Conservation (phyloP, 768 basidiomycete genomes). For the Boletus edulis region DNA sequence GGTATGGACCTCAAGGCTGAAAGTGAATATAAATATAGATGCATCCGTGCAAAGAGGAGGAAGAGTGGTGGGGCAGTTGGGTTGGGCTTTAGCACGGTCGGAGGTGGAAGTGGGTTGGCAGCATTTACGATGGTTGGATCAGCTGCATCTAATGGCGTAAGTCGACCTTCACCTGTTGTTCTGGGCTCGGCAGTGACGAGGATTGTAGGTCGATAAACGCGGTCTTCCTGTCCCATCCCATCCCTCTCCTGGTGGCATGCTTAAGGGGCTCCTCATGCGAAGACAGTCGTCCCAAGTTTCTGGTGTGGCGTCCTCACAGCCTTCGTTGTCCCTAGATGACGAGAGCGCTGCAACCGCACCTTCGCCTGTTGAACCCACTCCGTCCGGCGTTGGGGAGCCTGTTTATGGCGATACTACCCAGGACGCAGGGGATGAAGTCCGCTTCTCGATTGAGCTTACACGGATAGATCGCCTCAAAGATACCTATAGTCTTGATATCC, state of each 20-base stretch:
- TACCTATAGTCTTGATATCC: constrained; percentile 89
- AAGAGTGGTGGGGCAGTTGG: constrained; percentile 49
- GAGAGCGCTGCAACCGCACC: constrained; percentile 25
- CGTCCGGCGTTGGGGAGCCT: constrained; percentile 43
- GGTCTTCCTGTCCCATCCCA: constrained; percentile 84
- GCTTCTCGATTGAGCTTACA: constrained; percentile 94
- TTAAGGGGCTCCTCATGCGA: constrained; percentile 85
- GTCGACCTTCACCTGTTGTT: constrained; percentile 30
- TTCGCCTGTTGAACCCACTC: constrained; percentile 36
- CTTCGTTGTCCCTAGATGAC: constrained; percentile 51
- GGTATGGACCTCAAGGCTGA: constrained; percentile 88
- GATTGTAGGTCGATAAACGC: constrained; percentile 76
- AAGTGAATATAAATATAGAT: constrained; percentile 88
- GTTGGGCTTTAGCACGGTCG: constrained; percentile 41
- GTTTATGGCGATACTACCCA: constrained; percentile 77
- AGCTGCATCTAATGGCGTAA: constrained; percentile 83
- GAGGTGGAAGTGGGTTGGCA: constrained; percentile 49
- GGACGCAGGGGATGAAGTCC: constrained; percentile 93
- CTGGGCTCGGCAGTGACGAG: constrained; percentile 4
- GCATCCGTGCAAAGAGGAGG: constrained; percentile 73
- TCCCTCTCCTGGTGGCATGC: constrained; percentile 71
- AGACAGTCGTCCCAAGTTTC: constrained; percentile 84
- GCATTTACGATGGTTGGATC: constrained; percentile 78
- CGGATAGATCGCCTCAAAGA: constrained; percentile 85
- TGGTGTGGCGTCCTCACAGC: constrained; percentile 35